Conservation (phyloP, 805 yeast species). For the Clavispora phyllophila region DNA sequence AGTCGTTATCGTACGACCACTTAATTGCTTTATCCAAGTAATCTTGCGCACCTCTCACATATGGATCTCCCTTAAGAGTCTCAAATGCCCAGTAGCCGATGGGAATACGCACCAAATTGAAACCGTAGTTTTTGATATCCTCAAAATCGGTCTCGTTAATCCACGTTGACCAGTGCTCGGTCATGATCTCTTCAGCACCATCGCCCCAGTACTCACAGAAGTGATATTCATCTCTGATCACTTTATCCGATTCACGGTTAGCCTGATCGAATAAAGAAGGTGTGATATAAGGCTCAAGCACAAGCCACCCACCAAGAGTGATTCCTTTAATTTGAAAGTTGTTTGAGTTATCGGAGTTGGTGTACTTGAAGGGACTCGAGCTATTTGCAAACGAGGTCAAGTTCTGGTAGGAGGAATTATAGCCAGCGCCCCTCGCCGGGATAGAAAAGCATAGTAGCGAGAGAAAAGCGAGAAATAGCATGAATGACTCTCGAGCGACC, state of each 20-base stretch:
- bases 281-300: slow-evolving; percentile 65
- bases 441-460: not conserved
- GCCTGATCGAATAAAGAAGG: slow-evolving; percentile 53
- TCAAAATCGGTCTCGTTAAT: slow-evolving; percentile 55
- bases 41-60: slow-evolving; percentile 58
- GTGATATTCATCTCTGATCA: slow-evolving; percentile 60
- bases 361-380: slow-evolving; percentile 3
- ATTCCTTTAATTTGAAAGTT: slow-evolving; percentile 22
- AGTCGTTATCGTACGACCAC: slow-evolving; percentile 58
- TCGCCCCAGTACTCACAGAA: slow-evolving; percentile 47
- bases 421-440: not conserved
- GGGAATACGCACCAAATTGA: slow-evolving; percentile 71
- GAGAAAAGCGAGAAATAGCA: not conserved
- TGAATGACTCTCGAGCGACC: too few species aligned
- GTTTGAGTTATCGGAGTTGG: slow-evolving; percentile 5
- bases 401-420: not conserved
- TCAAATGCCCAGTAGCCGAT: slow-evolving; percentile 80
- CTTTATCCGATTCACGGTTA: slow-evolving; percentile 19
- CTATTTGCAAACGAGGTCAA: slow-evolving; percentile 3
- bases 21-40: slow-evolving; percentile 60
- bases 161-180: slow-evolving; percentile 54
- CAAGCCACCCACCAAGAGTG: slow-evolving; percentile 68
- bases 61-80: slow-evolving; percentile 48
- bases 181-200: slow-evolving; percentile 38
- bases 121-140: slow-evolving; percentile 47